Conservation (phyloP, 768 basidiomycete genomes). For the Amanita fuliginea region DNA sequence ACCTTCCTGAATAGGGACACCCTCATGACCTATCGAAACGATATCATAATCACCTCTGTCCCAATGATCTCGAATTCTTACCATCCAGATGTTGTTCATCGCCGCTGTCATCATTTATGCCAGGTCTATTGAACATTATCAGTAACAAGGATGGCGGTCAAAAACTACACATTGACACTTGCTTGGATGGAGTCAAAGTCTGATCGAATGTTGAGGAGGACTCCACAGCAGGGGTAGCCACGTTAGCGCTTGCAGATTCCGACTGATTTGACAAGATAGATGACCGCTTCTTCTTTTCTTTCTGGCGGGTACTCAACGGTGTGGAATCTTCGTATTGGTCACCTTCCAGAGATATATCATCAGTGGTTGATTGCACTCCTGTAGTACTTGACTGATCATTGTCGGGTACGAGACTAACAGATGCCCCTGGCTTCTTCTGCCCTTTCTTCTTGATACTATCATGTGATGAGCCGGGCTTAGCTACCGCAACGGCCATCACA, state of each 20-base stretch:
- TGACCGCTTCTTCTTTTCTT: neutral
- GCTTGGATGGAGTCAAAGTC: neutral
- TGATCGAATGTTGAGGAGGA: neutral
- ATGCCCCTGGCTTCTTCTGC: neutral
- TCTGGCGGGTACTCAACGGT: neutral
- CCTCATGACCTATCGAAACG: too few species aligned
- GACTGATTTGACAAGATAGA: neutral
- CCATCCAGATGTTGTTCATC: neutral
- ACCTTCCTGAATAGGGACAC: neutral
- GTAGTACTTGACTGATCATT: neutral
- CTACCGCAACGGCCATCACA: neutral
- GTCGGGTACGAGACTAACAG: neutral
- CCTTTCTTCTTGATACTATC: conserved; percentile 10
- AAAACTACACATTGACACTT: neutral
- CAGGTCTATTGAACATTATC: neutral
- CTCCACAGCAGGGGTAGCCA: neutral
- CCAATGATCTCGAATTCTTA: neutral
- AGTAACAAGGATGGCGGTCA: neutral
- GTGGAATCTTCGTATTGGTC: neutral
- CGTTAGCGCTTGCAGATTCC: neutral
- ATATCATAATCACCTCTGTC: too few species aligned
- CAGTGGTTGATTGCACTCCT: neutral
- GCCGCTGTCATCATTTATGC: neutral
- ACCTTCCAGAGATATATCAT: neutral
- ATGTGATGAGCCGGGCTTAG: neutral